Evolutionary conservation across 2,329 filamentous ascomycete species (phyloP).

Genomic region (Myriangium duriaei): DNA sequence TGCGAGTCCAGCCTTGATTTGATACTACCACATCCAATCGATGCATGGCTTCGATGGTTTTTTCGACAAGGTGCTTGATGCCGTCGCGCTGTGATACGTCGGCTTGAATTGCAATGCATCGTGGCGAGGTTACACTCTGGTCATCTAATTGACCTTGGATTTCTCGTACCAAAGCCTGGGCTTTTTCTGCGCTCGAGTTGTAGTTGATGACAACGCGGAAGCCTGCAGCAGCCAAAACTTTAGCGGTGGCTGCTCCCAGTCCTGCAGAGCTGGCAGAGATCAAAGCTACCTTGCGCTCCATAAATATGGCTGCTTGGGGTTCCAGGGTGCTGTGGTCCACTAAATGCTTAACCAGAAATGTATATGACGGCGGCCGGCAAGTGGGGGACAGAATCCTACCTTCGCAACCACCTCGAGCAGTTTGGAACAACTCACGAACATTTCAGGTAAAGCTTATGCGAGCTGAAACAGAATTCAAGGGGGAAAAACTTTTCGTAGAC

Average conservation of each 20-base stretch:
- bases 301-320: too few species aligned
- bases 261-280: conserved; percentile 31
- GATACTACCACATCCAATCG: conserved; percentile 12
- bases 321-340: too few species aligned
- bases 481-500: too few species aligned
- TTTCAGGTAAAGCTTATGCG: too few species aligned
- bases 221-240: conserved; percentile 21
- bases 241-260: conserved; percentile 28
- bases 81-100: conserved; percentile 10
- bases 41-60: conserved; percentile 8
- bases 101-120: conserved; percentile 16
- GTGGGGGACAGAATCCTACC: too few species aligned
- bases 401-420: too few species aligned
- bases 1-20: conserved; percentile 35
- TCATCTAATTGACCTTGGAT: conserved; percentile 19
- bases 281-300: conserved; percentile 24
- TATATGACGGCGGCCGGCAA: too few species aligned
- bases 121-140: conserved; percentile 22
- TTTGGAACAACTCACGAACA: too few species aligned
- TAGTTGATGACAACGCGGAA: conserved; percentile 27
- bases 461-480: too few species aligned
- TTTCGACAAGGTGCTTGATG: conserved; percentile 7
- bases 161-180: conserved; percentile 23
- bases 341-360: too few species aligned
- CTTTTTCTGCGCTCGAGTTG: conserved; percentile 24